Evolutionary conservation across 352 stramenopile genomes (phyloP), one percentile per base, ranked within the genome.

Genomic region (Globisporangium megalacanthum): DNA sequence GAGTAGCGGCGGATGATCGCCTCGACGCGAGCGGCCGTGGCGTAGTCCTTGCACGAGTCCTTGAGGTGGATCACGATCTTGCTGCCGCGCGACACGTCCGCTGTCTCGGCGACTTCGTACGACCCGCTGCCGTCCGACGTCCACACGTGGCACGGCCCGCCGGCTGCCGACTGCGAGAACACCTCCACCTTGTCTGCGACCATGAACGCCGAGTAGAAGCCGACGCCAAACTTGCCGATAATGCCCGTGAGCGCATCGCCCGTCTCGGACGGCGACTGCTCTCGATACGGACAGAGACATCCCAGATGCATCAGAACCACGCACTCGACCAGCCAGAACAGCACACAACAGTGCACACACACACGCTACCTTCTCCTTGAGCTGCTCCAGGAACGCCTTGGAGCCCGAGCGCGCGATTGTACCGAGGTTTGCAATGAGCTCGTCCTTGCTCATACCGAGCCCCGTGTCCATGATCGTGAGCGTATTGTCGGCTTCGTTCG

Each of bases 171-270:
- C 59, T 92, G 72, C 54, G 88, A 91, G 51, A 85, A 85, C 9
- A 99, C 96, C 54, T 98, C 75, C 1, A 99, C 96, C 56, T 97
- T 90, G 60, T 99, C 90, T 22, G 92, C 92, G 1, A 99, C 97
- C 97, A 99, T 99, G 66, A 99, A 99, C 15, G 96, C 95, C 6
- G 95, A 98, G 79, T 99, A 99, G 67, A 99, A 99, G 15, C 98
- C 98, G 31, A 99, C 98, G 25, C 98, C 98, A 62, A 99, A 99
- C 72, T 99, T 98, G 41, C 98, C 98, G 62, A 99, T 99, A 62
- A 99, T 98, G 48, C 92, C 95, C 4, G 78, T 77, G 7, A 89
- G 68, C 5, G 89, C 88, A 62, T 93, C 83, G 3, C 79, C 73
- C 10, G 77, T 78, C 44, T 86, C 84, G 3, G 69, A 68, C 10